phyloP scores from a whole-genome alignment of 129 eudicot genomes.

The Tanacetum coccineum region DNA sequence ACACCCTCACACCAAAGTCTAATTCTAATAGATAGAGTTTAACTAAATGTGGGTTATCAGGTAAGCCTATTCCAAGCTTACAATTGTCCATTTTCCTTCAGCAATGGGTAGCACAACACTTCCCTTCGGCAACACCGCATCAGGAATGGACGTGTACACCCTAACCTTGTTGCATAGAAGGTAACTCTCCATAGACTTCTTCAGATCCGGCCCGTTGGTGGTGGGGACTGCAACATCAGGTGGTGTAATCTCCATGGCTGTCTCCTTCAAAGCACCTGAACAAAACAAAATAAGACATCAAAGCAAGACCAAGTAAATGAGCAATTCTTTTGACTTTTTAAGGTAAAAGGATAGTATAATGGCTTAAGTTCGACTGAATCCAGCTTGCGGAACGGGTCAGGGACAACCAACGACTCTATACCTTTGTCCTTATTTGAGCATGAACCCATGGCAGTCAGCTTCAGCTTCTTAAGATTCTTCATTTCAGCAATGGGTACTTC shows the following conservation, averaged over 20 bases:
- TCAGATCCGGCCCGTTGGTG: constrained; percentile 7
- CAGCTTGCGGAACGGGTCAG: no score
- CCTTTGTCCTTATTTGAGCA: neutral
- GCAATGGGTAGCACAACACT: constrained; percentile 39
- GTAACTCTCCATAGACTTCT: constrained; percentile 26
- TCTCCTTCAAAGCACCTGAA: neutral
- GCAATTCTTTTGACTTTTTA: neutral
- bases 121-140: constrained; percentile 36
- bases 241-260: neutral
- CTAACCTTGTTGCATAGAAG: constrained; percentile 42
- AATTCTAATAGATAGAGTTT: neutral
- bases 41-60: neutral
- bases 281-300: neutral
- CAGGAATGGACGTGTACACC: constrained; percentile 47
- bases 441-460: neutral
- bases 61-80: constrained; percentile 40
- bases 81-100: constrained; percentile 42
- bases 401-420: neutral
- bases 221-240: constrained; percentile 21
- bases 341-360: no score
- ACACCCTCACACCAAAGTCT: neutral
- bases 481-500: neutral
- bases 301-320: neutral
- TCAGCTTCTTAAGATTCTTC: neutral
- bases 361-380: no score